Percentiles rank a stretch among this genome's conserved stretches.
Conservation (phyloP, 2,329 filamentous ascomycete species). For the Pseudogymnoascus sp. region DNA sequence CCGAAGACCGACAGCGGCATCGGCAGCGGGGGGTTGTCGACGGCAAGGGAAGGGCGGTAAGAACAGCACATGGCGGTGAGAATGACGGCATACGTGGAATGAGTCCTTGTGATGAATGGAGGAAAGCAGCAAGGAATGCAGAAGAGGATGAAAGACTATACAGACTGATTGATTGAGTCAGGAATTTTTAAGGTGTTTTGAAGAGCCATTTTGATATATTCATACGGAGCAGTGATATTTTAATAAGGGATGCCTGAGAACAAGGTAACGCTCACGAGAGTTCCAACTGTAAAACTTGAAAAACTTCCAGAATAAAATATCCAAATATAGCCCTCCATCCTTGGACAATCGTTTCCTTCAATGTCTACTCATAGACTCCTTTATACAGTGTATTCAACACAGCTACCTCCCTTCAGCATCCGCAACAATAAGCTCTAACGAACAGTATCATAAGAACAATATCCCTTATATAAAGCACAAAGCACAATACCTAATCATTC, state of each 20-base stretch:
- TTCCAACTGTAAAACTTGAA: neutral
- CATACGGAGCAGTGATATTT: neutral
- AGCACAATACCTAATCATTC: neutral
- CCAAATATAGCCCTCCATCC: neutral
- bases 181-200: neutral
- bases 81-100: neutral
- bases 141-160: neutral
- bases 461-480: neutral
- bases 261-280: neutral
- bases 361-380: neutral
- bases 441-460: neutral
- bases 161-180: neutral
- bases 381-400: neutral
- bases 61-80: too few species aligned
- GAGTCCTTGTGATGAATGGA: neutral
- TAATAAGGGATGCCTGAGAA: neutral
- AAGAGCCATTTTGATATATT: neutral
- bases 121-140: neutral
- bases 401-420: neutral
- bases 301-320: too few species aligned
- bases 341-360: neutral
- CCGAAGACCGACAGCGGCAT: too few species aligned
- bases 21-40: too few species aligned
- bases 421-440: neutral
- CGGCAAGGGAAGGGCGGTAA: too few species aligned